These are phyloP conservation scores for Apiospora pterosperma DNA, from an alignment of 2,329 filamentous ascomycete genomes.

Conservation along the genomic window DNA sequence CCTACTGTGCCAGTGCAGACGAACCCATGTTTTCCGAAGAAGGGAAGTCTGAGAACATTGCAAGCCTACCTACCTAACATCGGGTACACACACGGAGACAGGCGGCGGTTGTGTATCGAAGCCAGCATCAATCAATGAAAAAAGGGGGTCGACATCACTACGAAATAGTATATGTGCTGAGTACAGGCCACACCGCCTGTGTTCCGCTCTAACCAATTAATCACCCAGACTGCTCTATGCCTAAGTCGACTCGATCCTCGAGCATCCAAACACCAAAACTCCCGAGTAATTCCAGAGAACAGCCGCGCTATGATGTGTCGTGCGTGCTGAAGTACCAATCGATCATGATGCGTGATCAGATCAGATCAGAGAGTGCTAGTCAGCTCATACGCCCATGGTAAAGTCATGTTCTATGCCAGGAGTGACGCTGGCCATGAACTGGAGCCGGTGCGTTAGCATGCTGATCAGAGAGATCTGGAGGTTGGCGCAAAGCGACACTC, in stretches of 20 bases:
- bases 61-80: background rate
- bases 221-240: constrained; percentile 10
- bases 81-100: background rate
- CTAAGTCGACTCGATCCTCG: constrained; percentile 1
- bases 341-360: background rate
- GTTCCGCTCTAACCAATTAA: constrained; percentile 9
- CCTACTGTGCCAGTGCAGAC: no score
- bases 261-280: constrained; percentile 19
- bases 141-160: background rate
- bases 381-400: constrained; percentile 80
- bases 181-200: background rate
- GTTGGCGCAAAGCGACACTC: constrained; percentile 22
- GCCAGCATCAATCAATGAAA: background rate
- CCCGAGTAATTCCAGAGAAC: background rate
- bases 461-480: background rate
- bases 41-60: no score
- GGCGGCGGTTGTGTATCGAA: background rate
- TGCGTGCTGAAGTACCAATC: background rate
- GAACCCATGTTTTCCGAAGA: no score
- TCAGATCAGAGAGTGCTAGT: background rate
- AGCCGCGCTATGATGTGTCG: background rate
- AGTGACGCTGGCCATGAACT: constrained; percentile 84
- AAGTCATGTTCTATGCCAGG: constrained; percentile 98
- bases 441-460: background rate
- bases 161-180: background rate